Evolutionary conservation across 805 yeast genomes (phyloP).

Genomic region (Candida nitratophila): DNA sequence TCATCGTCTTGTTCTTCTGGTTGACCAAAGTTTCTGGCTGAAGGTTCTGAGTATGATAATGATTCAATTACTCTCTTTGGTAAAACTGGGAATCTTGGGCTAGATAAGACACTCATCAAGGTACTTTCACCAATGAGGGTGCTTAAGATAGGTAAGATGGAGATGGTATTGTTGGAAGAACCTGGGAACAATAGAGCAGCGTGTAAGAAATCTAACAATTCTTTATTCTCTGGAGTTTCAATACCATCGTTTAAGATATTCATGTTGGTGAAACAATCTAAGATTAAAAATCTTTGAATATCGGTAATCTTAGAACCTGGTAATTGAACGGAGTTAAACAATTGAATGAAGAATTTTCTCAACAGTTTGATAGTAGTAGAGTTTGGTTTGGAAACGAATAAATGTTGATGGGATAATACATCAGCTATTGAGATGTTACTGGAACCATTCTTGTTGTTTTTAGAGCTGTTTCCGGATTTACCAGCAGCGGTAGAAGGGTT

Average conservation of each 20-base stretch:
- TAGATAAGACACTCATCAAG: slow-evolving; percentile 51
- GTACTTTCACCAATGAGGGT: slow-evolving; percentile 42
- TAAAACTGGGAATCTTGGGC: slow-evolving; percentile 67
- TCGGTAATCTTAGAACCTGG: slow-evolving; percentile 59
- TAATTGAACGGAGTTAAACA: slow-evolving; percentile 42
- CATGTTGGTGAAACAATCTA: slow-evolving; percentile 28
- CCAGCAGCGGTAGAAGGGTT: no score
- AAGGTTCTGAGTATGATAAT: background rate
- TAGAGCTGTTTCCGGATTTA: background rate
- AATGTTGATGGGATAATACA: slow-evolving; percentile 55
- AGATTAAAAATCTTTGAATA: slow-evolving; percentile 40
- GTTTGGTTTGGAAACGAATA: slow-evolving; percentile 41
- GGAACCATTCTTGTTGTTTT: slow-evolving; percentile 16
- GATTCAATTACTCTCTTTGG: slow-evolving; percentile 7
- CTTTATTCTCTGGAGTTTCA: slow-evolving; percentile 12
- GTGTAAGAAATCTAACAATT: slow-evolving; percentile 44
- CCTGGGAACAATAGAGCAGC: slow-evolving; percentile 66
- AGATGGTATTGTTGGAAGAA: slow-evolving; percentile 22
- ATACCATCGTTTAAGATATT: slow-evolving; percentile 22
- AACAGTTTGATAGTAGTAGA: slow-evolving; percentile 26
- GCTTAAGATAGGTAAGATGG: slow-evolving; percentile 66
- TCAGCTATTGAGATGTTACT: slow-evolving; percentile 57
- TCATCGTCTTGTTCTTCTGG: slow-evolving; percentile 6
- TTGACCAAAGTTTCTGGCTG: no score
- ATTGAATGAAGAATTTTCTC: slow-evolving; percentile 39